Conservation (phyloP, 345 rosid species). For the Syzygium aromaticum region DNA sequence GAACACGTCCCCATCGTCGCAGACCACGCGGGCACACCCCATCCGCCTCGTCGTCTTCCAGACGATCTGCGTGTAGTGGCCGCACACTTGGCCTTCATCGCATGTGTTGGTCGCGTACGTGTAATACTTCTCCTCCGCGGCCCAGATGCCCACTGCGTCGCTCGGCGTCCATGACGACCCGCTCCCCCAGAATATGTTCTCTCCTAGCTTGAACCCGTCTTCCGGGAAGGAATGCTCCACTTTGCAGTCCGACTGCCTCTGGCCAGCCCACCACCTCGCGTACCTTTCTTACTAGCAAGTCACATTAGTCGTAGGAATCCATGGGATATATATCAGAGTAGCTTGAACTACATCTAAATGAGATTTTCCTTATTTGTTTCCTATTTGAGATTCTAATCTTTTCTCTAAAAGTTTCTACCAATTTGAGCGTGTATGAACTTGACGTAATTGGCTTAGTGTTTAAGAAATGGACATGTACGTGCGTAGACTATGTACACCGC, state of each 20-base stretch:
- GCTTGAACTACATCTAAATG: neutral
- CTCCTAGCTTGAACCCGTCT: conserved; percentile 55
- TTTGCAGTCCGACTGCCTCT: conserved; percentile 55
- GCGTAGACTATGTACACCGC: neutral
- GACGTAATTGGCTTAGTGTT: neutral
- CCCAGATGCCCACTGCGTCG: conserved; percentile 69
- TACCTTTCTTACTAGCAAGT: conserved; percentile 45
- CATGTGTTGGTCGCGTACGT: conserved; percentile 48
- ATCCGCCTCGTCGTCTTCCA: conserved; percentile 62
- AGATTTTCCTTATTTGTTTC: neutral
- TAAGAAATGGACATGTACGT: neutral
- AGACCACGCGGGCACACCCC: conserved; percentile 74
- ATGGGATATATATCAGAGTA: neutral
- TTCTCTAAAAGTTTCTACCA: neutral
- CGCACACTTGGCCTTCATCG: conserved; percentile 53
- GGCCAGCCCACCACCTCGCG: conserved; percentile 34
- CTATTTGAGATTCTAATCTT: neutral
- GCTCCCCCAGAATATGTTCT: conserved; percentile 77
- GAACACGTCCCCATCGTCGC: conserved; percentile 71
- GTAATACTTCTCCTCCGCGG: conserved; percentile 67
- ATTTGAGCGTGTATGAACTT: neutral
- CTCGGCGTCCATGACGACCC: conserved; percentile 56
- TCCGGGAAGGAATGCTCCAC: conserved; percentile 57
- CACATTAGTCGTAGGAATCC: neutral
- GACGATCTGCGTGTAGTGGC: conserved; percentile 85